Evolutionary conservation across 257 asterid genomes (phyloP), one percentile per base, ranked within the genome.

Genomic region (Mentha longifolia): DNA sequence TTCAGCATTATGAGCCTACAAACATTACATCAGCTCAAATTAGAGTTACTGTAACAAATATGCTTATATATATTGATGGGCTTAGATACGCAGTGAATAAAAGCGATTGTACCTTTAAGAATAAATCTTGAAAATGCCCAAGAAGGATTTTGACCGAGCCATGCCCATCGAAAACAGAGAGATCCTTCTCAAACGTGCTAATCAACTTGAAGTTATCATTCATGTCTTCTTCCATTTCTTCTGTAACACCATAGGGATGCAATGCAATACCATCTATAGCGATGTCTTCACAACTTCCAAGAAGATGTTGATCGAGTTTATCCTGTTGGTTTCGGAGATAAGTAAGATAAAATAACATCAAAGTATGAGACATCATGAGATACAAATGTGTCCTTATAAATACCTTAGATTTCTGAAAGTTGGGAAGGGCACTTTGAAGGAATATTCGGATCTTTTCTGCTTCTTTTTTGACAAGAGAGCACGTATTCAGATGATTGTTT

Each of bases 361-460:
- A 60, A 75, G n/a, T 58, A 67, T 33, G 22, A 55, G 31, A n/a
- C 31, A 63, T 12, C 16, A 14, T 19, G 63, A 50, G 19, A 20
- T 33, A 31, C 47, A 10, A 68, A 30, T 47, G 30, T 67, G 28
- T 10, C 31, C 50, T n/a, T 9, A 42, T 52, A 45, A 22, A 35
- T 84, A 91, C 99, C 99, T 95, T 95, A 12, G 92, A 79, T 30
- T 72, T 86, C 86, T 85, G 86, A 75, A 95, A 81, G 37, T 75
- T 76, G 1, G 90, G 94, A 74, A 84, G 79, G 78, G 71, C 74
- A 19, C 77, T 80, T 68, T 76, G 83, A 60, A 95, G 68, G 69
- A 89, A 81, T 57, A 61, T 49, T 35, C 68, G 85, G 61, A 95
- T 74, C 74, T 78, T 74, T 76, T 73, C 83, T 15, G 77, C 88